These are phyloP conservation scores for Trichocladium uniseriatum DNA, from an alignment of 495 filamentous ascomycete genomes.

Conservation along the genomic window DNA sequence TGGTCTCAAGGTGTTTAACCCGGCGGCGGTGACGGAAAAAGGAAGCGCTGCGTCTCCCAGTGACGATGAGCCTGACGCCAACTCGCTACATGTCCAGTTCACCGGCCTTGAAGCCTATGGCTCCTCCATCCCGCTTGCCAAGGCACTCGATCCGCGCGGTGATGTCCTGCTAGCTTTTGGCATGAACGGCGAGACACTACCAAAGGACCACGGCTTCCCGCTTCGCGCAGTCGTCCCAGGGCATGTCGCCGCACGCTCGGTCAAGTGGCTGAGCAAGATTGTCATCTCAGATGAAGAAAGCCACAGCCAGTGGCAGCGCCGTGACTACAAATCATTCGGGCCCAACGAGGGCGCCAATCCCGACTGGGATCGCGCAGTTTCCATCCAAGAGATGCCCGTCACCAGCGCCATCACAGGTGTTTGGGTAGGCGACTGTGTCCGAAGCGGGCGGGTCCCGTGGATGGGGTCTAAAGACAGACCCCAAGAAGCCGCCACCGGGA, in stretches of 20 bases:
- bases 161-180: constrained; percentile 53
- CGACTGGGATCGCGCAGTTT: constrained; percentile 45
- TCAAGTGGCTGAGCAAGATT: constrained; percentile 59
- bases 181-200: constrained; percentile 51
- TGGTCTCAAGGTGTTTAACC: constrained; percentile 24
- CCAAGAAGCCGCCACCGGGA: background rate
- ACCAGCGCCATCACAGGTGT: constrained; percentile 42
- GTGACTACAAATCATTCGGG: constrained; percentile 56
- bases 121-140: constrained; percentile 48
- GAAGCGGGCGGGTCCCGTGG: constrained; percentile 49
- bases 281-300: constrained; percentile 50
- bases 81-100: constrained; percentile 47
- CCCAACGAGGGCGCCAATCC: constrained; percentile 45
- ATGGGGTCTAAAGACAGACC: background rate
- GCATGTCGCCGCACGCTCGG: constrained; percentile 50
- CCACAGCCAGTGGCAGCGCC: constrained; percentile 48
- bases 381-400: constrained; percentile 55
- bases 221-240: constrained; percentile 54
- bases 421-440: constrained; percentile 32
- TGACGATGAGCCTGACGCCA: constrained; percentile 18
- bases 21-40: constrained; percentile 4
- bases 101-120: constrained; percentile 51
- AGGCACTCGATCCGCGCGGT: constrained; percentile 43
- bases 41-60: background rate
- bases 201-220: constrained; percentile 51